Percentiles rank a stretch among this genome's conserved stretches.
Evolutionary conservation across 495 filamentous ascomycete species (phyloP).

Genomic region (Extremus antarcticus): DNA sequence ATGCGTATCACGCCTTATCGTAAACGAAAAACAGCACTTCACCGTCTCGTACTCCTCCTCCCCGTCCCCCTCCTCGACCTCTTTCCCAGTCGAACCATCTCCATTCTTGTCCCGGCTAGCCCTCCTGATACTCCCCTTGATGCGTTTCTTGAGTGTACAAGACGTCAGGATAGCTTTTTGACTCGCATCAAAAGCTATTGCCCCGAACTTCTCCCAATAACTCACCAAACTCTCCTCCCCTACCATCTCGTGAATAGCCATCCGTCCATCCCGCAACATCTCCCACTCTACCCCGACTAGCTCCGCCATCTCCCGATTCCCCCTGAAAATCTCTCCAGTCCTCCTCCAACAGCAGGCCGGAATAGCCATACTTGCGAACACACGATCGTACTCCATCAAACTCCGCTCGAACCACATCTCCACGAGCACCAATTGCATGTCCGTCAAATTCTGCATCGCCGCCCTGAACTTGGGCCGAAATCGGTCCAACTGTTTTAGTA

Average conservation of each 20-base stretch:
- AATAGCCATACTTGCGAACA: constrained; percentile 98
- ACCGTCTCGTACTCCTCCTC: constrained; percentile 61
- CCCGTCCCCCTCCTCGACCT: constrained; percentile 34
- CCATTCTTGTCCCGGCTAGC: constrained; percentile 65
- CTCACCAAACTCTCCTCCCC: constrained; percentile 86
- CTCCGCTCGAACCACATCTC: constrained; percentile 98
- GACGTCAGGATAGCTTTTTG: constrained; percentile 95
- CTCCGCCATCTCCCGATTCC: constrained; percentile 98
- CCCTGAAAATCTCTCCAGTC: constrained; percentile 94
- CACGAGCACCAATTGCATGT: constrained; percentile 83
- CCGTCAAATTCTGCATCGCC: constrained; percentile 79
- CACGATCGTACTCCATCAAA: constrained; percentile 92
- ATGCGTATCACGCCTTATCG: constrained; percentile 84
- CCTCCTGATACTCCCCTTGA: constrained; percentile 52
- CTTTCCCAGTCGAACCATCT: neutral
- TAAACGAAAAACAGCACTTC: constrained; percentile 95
- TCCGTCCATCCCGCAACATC: constrained; percentile 79
- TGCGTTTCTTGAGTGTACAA: constrained; percentile 75
- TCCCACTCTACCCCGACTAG: constrained; percentile 90
- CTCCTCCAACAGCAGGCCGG: constrained; percentile 95
- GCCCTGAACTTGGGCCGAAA: constrained; percentile 95
- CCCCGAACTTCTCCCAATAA: constrained; percentile 98
- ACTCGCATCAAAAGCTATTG: constrained; percentile 92
- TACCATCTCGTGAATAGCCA: constrained; percentile 91
- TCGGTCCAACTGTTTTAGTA: constrained; percentile 76